Evolutionary conservation across 1,284 basidiomycete genomes (phyloP).

Genomic region (Ganoderma multipileum): DNA sequence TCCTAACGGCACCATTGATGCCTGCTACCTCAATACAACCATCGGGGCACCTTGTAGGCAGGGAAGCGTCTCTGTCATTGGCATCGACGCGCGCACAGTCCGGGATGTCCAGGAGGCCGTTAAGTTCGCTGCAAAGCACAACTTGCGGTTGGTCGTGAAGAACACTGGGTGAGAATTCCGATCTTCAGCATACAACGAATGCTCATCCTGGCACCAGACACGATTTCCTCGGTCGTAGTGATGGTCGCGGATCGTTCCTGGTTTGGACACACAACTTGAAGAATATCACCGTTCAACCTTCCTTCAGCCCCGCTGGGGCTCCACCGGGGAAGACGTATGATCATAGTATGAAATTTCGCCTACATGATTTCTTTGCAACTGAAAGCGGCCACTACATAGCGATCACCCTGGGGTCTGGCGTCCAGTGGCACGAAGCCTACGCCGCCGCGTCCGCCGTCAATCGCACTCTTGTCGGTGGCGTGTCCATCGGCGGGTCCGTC

Average conservation of each 20-base stretch:
- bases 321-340: slow-evolving; percentile 21
- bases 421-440: slow-evolving; percentile 53
- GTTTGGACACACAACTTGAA: slow-evolving; percentile 38
- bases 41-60: slow-evolving; percentile 49
- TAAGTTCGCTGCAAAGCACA: slow-evolving; percentile 46
- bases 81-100: slow-evolving; percentile 47
- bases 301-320: slow-evolving; percentile 35
- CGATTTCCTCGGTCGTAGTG: slow-evolving; percentile 35
- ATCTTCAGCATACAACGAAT: background rate
- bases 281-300: slow-evolving; percentile 35
- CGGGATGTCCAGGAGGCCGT: slow-evolving; percentile 49
- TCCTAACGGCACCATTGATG: slow-evolving; percentile 48
- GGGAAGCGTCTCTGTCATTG: slow-evolving; percentile 50
- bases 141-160: slow-evolving; percentile 53
- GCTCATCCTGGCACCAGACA: slow-evolving; percentile 24
- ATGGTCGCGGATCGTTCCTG: slow-evolving; percentile 32
- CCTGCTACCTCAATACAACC: slow-evolving; percentile 48
- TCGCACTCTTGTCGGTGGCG: slow-evolving; percentile 35
- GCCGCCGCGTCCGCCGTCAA: slow-evolving; percentile 38
- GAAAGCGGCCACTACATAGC: slow-evolving; percentile 27
- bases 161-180: slow-evolving; percentile 49
- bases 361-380: background rate
- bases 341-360: slow-evolving; percentile 20
- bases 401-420: slow-evolving; percentile 52
- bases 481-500: slow-evolving; percentile 41